A percentile compares a stretch with the other conserved stretches of the same genome.
Conservation (phyloP, 768 basidiomycete species). For the Exidia glandulosa region DNA sequence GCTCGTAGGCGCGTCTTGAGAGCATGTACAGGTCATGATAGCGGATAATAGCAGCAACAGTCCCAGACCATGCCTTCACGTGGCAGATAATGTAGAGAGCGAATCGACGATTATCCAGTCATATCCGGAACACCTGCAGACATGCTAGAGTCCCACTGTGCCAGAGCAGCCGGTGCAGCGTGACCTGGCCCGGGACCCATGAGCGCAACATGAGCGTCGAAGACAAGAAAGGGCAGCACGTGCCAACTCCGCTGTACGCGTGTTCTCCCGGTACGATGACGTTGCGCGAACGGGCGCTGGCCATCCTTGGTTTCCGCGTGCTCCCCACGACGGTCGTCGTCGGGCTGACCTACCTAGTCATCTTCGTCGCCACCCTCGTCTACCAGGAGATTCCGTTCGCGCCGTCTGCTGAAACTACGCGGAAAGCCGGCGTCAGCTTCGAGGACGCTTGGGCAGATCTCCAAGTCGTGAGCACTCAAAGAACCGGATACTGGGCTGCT, state of each 20-base stretch:
- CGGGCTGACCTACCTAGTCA: conserved; percentile 33
- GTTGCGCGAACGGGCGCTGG: conserved; percentile 14
- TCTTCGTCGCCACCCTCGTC: conserved; percentile 36
- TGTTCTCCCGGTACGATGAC: conserved; percentile 10
- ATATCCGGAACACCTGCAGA: no score
- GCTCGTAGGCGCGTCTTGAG: no score
- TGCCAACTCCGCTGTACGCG: neutral
- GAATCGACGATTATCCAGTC: no score
- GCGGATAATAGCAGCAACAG: no score
- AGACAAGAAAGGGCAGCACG: no score
- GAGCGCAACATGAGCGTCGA: no score
- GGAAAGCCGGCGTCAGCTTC: conserved; percentile 33
- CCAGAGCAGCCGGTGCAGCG: no score
- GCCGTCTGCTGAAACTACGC: conserved; percentile 23
- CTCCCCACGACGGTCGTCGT: conserved; percentile 36
- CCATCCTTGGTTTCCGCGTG: conserved; percentile 27
- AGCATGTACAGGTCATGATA: no score
- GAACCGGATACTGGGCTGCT: neutral
- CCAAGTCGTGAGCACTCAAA: conserved; percentile 20
- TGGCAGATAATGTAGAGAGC: no score
- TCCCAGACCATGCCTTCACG: no score
- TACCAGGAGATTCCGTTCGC: conserved; percentile 38
- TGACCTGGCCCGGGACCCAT: no score
- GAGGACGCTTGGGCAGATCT: conserved; percentile 49
- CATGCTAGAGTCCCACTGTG: no score